Base-by-base conservation (phyloP, 2,329 filamentous ascomycete genomes). In the Septoria linicola region DNA sequence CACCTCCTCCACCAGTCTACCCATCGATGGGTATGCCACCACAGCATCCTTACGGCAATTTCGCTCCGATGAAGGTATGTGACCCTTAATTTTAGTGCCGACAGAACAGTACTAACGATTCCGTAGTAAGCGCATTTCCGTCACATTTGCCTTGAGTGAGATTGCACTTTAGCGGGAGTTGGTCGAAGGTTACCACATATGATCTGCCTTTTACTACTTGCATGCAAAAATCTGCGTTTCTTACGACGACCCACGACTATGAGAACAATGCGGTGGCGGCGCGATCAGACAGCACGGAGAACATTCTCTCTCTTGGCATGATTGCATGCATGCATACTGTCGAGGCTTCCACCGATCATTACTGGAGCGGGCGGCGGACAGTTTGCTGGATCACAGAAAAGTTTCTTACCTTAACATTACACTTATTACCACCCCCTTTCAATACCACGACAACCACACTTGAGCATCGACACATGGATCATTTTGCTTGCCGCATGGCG, bases 1-100 rank as follows among this genome's bases (percentile, higher is more conserved):
- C 93, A 43, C 93, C 93, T 55, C 85, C 85, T 36, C 85, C 85
- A 63, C 85, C 85, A 31, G 84, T 87, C 67, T 88, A 84, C 70
- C 83, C 83, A 49, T 79, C 80, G 57, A 79, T 80, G 59, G 82
- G 81, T 60, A 84, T 85, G 77, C 79, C 81, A 57, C 81, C 81
- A 19, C 73, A 77, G 61, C 77, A 84, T 69, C 80, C 80, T 52
- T 84, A 83, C 66, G 78, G 78, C 66, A 82, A 81, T 67, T 85
- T 82, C 73, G 80, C 81, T 66, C 82, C 82, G 54, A 82, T 84
- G 80, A 84, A 85, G 79, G 81, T 83, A 70, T 32, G 63, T 23
- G 41, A 16, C 6, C 11, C 8, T 23, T 45, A 13, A 13, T 41
- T 17, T 16, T 1, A 2, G 16, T 41, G 5, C 13, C 6, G 30